phyloP scores from a whole-genome alignment of 352 stramenopile genomes.

The Globisporangium solare region DNA sequence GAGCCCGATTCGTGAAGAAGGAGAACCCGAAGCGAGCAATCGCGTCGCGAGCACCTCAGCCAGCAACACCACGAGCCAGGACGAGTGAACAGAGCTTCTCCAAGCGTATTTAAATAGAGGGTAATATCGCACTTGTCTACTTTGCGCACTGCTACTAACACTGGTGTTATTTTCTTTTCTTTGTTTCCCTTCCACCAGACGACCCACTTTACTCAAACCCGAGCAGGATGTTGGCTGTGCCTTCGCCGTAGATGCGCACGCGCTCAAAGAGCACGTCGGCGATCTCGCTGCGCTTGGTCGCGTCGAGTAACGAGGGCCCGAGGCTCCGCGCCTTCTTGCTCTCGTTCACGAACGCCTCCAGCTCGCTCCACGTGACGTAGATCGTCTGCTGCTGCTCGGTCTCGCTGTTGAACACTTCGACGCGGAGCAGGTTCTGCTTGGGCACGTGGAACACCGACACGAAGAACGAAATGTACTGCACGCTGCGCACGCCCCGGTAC shows the following conservation, averaged over 20 bases:
- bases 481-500: constrained; percentile 61
- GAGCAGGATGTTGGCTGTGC: constrained; percentile 44
- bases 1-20: constrained; percentile 15
- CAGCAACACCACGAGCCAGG: not conserved
- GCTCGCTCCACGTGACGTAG: constrained; percentile 57
- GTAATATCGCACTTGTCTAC: not conserved
- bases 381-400: constrained; percentile 75
- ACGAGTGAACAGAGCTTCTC: not conserved
- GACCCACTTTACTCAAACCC: constrained; percentile 47
- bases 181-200: not conserved
- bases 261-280: constrained; percentile 59
- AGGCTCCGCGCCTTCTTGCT: constrained; percentile 30
- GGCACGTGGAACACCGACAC: constrained; percentile 64
- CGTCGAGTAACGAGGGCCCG: constrained; percentile 19
- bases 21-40: not conserved
- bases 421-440: constrained; percentile 59
- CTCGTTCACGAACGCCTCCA: constrained; percentile 50
- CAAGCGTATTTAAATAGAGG: constrained; percentile 2
- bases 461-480: constrained; percentile 66
- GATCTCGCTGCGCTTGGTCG: constrained; percentile 30
- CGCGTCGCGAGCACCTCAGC: no score
- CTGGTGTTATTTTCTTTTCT: not conserved
- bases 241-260: constrained; percentile 52
- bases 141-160: not conserved
- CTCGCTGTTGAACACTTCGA: constrained; percentile 79